Percentiles rank a stretch among this genome's conserved stretches.
Conservation (phyloP, 2,329 filamentous ascomycete genomes). For the Orbilia javanica region DNA sequence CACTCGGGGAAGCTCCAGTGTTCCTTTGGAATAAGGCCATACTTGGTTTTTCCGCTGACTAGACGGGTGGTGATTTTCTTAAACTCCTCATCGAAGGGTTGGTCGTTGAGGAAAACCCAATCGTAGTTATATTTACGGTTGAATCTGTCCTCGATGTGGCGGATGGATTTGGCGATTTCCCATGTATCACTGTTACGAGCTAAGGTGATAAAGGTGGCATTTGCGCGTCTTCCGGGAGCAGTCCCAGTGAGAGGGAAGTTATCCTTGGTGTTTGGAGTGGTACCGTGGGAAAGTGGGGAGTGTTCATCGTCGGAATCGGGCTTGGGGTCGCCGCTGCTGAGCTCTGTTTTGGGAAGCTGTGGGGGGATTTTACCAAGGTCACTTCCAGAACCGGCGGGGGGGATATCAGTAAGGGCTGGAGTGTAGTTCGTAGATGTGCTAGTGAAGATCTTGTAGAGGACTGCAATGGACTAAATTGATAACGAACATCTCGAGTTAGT, state of each 20-base stretch:
- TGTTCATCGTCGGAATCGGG: conserved; percentile 25
- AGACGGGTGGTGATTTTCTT: conserved; percentile 90
- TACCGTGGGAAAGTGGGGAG: conserved; percentile 22
- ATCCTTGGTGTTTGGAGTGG: conserved; percentile 61
- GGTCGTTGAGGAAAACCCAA: conserved; percentile 98
- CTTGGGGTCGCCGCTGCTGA: conserved; percentile 14
- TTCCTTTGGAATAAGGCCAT: conserved; percentile 87
- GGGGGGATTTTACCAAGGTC: conserved; percentile 32
- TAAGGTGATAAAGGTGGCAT: conserved; percentile 96
- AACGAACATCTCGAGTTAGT: background rate
- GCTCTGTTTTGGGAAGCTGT: conserved; percentile 56
- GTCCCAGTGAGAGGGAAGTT: conserved; percentile 56
- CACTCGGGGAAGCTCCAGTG: conserved; percentile 98
- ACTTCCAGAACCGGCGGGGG: conserved; percentile 25
- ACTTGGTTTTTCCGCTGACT: conserved; percentile 91
- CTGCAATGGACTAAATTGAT: conserved; percentile 59
- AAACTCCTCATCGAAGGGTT: conserved; percentile 92
- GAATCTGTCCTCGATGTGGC: conserved; percentile 97
- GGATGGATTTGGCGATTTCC: conserved; percentile 96
- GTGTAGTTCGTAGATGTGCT: conserved; percentile 41
- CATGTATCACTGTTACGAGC: conserved; percentile 93
- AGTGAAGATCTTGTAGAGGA: conserved; percentile 62
- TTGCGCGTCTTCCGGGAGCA: conserved; percentile 74
- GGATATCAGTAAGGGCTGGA: conserved; percentile 15
- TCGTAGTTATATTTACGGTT: conserved; percentile 97